These are phyloP conservation scores for Ophiostoma himal-ulmi DNA, from an alignment of 2,329 filamentous ascomycete species.

Conservation along the genomic window DNA sequence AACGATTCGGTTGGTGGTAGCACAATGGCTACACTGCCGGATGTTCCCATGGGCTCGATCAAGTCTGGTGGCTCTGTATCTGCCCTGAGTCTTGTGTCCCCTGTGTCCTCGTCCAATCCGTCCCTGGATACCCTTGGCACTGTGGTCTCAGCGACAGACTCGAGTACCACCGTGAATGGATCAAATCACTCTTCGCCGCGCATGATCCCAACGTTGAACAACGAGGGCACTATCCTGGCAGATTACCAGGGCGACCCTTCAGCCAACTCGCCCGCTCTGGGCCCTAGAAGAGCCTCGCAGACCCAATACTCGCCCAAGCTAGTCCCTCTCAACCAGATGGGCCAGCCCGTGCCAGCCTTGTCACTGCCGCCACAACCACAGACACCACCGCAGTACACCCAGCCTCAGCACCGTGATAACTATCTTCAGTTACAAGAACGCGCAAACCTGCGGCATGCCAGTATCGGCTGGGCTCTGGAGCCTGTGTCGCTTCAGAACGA, in stretches of 20 bases:
- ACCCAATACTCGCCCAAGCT: slow-evolving; percentile 18
- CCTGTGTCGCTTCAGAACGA: slow-evolving; percentile 29
- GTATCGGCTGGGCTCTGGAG: slow-evolving; percentile 35
- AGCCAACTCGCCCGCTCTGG: slow-evolving; percentile 11
- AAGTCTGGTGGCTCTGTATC: background rate
- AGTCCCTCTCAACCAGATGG: slow-evolving; percentile 22
- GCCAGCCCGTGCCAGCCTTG: slow-evolving; percentile 10
- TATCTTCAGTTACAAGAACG: slow-evolving; percentile 24
- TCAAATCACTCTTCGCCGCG: slow-evolving; percentile 20
- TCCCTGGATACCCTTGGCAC: slow-evolving; percentile 19
- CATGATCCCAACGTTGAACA: background rate
- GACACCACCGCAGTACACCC: slow-evolving; percentile 12
- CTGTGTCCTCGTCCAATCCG: slow-evolving; percentile 13
- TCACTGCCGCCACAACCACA: background rate
- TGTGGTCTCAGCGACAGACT: slow-evolving; percentile 26
- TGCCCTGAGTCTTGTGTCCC: slow-evolving; percentile 5
- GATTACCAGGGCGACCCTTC: slow-evolving; percentile 15
- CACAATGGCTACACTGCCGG: slow-evolving; percentile 11
- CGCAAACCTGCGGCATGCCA: slow-evolving; percentile 32
- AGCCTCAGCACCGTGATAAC: slow-evolving; percentile 20
- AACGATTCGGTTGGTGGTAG: background rate
- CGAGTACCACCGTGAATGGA: slow-evolving; percentile 10
- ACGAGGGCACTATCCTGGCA: background rate
- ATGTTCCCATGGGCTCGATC: slow-evolving; percentile 15
- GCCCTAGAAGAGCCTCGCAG: slow-evolving; percentile 2